These are phyloP conservation scores for Colletotrichum spinosum DNA, from an alignment of 2,329 filamentous ascomycete species.

Conservation along the genomic window DNA sequence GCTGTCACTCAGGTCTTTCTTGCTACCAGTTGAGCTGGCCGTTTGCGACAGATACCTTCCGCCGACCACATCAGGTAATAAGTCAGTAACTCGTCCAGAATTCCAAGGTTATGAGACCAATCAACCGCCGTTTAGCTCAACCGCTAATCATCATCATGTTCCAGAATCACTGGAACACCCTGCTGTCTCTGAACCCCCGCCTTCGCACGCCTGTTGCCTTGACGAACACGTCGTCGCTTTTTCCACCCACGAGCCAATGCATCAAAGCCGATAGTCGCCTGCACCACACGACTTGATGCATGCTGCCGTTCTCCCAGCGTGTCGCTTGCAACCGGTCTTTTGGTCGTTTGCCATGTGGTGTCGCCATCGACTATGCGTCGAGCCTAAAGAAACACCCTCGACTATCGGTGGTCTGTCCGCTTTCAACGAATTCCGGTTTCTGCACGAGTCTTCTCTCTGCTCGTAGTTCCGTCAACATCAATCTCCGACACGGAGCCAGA, in stretches of 20 bases:
- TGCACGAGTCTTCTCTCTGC: too few species aligned
- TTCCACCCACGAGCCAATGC: conserved; percentile 13
- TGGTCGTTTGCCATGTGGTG: too few species aligned
- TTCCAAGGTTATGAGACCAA: conserved; percentile 26
- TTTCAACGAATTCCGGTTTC: too few species aligned
- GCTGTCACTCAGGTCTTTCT: background rate
- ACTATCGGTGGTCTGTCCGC: too few species aligned
- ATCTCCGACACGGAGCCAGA: too few species aligned
- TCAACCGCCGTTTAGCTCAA: conserved; percentile 16
- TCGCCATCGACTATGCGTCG: too few species aligned
- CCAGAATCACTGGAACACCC: conserved; percentile 33
- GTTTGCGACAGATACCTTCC: conserved; percentile 18
- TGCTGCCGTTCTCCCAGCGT: background rate
- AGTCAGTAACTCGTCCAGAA: conserved; percentile 12
- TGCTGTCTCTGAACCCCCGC: conserved; percentile 12
- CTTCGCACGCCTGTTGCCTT: background rate
- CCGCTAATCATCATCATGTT: conserved; percentile 29
- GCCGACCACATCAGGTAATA: conserved; percentile 13
- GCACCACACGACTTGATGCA: conserved; percentile 15
- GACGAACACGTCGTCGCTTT: conserved; percentile 12
- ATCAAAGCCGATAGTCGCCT: conserved; percentile 16
- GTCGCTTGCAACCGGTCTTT: background rate
- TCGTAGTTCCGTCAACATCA: too few species aligned
- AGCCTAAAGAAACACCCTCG: too few species aligned
- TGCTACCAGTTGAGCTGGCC: conserved; percentile 4